These are phyloP conservation scores for Cylindrotheca closterium DNA, from an alignment of 108 stramenopile genomes.

Conservation along the genomic window DNA sequence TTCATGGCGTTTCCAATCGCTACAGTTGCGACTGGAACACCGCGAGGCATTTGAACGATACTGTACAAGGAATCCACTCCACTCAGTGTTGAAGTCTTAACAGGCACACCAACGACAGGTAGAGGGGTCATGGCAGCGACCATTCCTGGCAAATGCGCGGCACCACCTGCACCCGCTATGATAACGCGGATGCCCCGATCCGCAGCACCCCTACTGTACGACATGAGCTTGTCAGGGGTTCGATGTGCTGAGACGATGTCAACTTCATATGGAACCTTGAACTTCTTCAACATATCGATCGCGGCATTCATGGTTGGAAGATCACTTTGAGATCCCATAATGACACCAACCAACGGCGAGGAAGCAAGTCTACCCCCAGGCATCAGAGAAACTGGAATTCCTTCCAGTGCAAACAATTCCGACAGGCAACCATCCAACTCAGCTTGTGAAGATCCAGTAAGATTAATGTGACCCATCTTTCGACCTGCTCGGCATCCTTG, in stretches of 20 bases:
- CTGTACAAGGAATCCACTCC: conserved; percentile 96
- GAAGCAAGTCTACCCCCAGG: conserved; percentile 49
- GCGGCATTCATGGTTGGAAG: conserved; percentile 96
- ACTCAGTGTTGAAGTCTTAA: conserved; percentile 96
- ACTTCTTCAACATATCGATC: conserved; percentile 83
- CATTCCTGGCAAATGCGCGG: conserved; percentile 99
- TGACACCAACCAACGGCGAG: conserved; percentile 89
- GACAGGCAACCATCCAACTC: conserved; percentile 62
- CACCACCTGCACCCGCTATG: conserved; percentile 99
- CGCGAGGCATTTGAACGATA: conserved; percentile 99
- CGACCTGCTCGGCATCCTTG: conserved; percentile 82
- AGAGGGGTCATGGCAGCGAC: conserved; percentile 96
- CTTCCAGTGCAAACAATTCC: conserved; percentile 60
- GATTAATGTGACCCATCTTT: conserved; percentile 98
- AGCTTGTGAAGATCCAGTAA: conserved; percentile 82
- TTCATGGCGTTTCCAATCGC: conserved; percentile 99
- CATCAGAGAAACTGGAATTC: conserved; percentile 56
- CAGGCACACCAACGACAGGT: conserved; percentile 97
- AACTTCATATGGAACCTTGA: conserved; percentile 91
- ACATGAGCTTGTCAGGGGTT: conserved; percentile 92
- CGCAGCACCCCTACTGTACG: conserved; percentile 86
- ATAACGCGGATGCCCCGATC: conserved; percentile 91
- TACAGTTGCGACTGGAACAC: conserved; percentile 98
- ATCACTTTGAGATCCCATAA: conserved; percentile 98
- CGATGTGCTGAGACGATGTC: conserved; percentile 98